These are phyloP conservation scores for Saccharomycopsis capsularis DNA, from an alignment of 805 yeast genomes.

Conservation along the genomic window DNA sequence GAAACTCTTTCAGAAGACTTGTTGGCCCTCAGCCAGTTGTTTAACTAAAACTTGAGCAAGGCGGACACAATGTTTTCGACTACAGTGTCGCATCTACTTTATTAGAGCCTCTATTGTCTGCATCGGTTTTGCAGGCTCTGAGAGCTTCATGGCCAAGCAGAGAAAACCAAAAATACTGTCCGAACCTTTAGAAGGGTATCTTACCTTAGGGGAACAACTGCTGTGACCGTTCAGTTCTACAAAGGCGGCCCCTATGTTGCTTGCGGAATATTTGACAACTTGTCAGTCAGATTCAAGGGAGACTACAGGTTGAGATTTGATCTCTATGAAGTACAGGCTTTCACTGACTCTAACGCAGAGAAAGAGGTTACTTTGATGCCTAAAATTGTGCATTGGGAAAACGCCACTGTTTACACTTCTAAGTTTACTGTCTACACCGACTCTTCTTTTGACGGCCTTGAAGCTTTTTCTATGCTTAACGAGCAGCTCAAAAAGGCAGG, in stretches of 20 bases:
- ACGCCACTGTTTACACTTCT: conserved; percentile 9
- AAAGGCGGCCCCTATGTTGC: conserved; percentile 21
- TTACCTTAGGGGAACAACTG: conserved; percentile 21
- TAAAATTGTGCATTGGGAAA: conserved; percentile 15
- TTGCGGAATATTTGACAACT: conserved; percentile 21
- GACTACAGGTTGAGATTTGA: conserved; percentile 20
- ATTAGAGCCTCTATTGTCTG: conserved; percentile 21
- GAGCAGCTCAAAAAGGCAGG: conserved; percentile 20
- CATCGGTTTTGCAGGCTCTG: conserved; percentile 15
- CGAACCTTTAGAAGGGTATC: conserved; percentile 5
- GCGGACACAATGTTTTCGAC: conserved; percentile 13
- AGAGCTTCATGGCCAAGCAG: conserved; percentile 18
- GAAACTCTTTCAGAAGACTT: conserved; percentile 19
- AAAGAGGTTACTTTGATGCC: conserved; percentile 1
- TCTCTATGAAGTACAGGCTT: conserved; percentile 18
- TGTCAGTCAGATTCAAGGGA: conserved; percentile 21
- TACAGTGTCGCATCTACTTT: conserved; percentile 19
- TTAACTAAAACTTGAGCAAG: conserved; percentile 14
- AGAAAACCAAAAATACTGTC: conserved; percentile 15
- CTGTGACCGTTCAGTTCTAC: conserved; percentile 20
- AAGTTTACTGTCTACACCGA: conserved; percentile 22
- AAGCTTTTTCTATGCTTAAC: conserved; percentile 20
- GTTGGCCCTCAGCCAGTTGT: conserved; percentile 23
- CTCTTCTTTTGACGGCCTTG: conserved; percentile 21
- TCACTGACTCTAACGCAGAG: conserved; percentile 1